Base-by-base conservation (phyloP, 305 asterid genomes). In the Rubia peregrina region DNA sequence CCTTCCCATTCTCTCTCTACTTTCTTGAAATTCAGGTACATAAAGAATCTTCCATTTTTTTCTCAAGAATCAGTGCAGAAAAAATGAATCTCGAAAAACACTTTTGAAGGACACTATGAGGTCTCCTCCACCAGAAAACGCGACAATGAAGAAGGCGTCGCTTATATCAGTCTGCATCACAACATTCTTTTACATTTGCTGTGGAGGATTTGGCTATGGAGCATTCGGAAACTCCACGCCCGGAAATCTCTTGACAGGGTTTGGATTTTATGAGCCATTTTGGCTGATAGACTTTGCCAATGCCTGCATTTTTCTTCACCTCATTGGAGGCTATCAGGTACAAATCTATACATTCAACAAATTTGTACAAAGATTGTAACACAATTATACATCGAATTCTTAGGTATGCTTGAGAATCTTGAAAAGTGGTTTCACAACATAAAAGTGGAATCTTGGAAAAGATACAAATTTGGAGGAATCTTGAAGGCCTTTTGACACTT, bases 321-420 rank as follows among this genome's bases (percentile, higher is more conserved):
- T 88, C 14, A 79, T 89, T 12, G 96, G 98, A 74, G 98, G 84
- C 66, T 91, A 89, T 80, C 98, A 91, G 95, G 96, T 90, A 85
- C 30, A 9, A 42, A 41, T 38, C 17, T 36, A 11, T 10, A 60
- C 33, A 9, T 22, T 24, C 12, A 38, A 38, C 65, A 57, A 12
- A 9, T 61, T 33, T 49, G 46, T 71, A 26, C 11, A 0, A 43
- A n/a, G 17, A 61, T 12, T 17, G 24, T 42, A 33, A 42, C 43
- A 61, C 69, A 38, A 63, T 38, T 38, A 38, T 38, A 38, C 7
- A 38, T 38, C 7, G 41, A 38, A 38, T 5, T 38, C 41, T 38
- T 38, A 5, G 7, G 41, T 38, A 38, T 38, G 41, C 41, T 38
- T 3, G 41, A 38, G 7, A 38, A 38, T 60, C 17, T 38, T 38